Base-by-base conservation (phyloP, 805 yeast species). In the Ogataea sp. region DNA sequence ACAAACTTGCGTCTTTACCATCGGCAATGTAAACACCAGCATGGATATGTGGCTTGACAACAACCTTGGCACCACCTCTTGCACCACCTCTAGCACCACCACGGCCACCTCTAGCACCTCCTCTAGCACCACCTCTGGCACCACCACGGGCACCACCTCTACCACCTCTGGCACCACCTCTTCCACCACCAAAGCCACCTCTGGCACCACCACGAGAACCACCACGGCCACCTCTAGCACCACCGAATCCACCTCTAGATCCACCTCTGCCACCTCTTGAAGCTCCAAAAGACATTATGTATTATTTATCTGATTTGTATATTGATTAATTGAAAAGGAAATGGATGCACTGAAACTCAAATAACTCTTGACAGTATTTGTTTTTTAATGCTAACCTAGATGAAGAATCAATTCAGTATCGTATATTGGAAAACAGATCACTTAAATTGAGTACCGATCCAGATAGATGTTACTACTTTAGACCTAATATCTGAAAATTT, bases 11-110 rank as follows among this genome's bases (percentile, higher is more conserved):
- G n/a, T 93, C 98, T 70, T 93, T 93, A 67, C 98, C 98, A 73
- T 97, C 87, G 65, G 97, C 98, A 68, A 93, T 90, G 80, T 80
- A 93, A 52, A 93, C 96, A 79, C 94, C 98, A 40, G 89, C 95
- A 64, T 93, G 97, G 73, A 96, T 84, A 70, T 93, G 98, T 56
- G 97, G 97, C 72, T 93, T 98, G 54, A 90, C 83, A 59, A 90
- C 86, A 53, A 90, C 97, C 74, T 84, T 93, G 56, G 96, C 95
- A 64, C 94, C 95, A 53, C 84, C 71, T 46, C 73, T 55, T 44
- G 69, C 64, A 37, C 85, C 79, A 43, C 83, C 78, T 43, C 78
- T 64, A 38, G 75, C 72, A 39, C 78, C 73, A 32, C 77, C 78
- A 40, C 68, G 57, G 43, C 80, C 76, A 42, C 83, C 76, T 42